Percentiles rank a stretch among this genome's conserved stretches.
phyloP scores from a whole-genome alignment of 176 grass and related monocot species.

The Triticum timopheevii region DNA sequence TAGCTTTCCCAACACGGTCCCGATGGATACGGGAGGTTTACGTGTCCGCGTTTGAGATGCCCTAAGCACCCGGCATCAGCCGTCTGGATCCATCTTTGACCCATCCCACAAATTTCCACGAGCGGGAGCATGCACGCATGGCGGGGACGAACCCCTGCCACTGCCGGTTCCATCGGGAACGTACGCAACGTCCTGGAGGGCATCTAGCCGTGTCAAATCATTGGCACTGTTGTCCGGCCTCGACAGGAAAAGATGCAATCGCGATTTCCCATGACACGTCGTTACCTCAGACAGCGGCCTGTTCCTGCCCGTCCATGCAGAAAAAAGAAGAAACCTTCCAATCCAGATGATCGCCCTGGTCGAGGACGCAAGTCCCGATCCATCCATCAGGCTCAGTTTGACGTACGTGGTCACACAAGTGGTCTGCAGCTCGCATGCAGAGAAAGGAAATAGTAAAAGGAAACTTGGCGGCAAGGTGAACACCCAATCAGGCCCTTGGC shows the following conservation, averaged over 20 bases:
- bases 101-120: background rate
- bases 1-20: too few relatives aligned
- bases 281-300: slow-evolving; percentile 1
- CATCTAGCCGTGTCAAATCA: slow-evolving; percentile 36
- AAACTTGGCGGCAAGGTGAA: background rate
- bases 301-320: background rate
- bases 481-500: background rate
- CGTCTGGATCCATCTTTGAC: background rate
- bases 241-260: slow-evolving; percentile 17
- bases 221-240: slow-evolving; percentile 26
- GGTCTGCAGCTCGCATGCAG: slow-evolving; percentile 13
- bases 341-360: background rate
- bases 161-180: slow-evolving; percentile 16
- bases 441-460: background rate
- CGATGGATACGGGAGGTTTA: too few relatives aligned
- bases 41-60: too few relatives aligned
- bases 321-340: slow-evolving; percentile 16
- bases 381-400: slow-evolving; percentile 1
- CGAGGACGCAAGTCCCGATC: slow-evolving; percentile 38
- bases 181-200: too few relatives aligned
- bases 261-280: background rate
- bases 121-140: background rate
- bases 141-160: background rate
- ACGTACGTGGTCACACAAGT: slow-evolving; percentile 3
- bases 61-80: background rate